These are phyloP conservation scores for Syzygium jambos DNA, from an alignment of 345 rosid genomes.

Conservation along the genomic window DNA sequence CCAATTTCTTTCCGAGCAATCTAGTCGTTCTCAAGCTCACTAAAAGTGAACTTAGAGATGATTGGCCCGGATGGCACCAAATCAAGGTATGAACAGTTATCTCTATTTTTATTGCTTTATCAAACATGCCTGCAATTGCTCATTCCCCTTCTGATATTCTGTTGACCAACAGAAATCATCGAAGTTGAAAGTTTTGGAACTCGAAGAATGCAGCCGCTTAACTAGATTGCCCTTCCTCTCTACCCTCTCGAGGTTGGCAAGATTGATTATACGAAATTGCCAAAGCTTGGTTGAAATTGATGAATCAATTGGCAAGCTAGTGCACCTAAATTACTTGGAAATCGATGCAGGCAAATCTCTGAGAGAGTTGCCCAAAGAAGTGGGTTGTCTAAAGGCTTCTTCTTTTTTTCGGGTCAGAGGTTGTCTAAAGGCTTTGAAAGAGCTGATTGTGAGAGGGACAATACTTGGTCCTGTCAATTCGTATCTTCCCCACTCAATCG, in stretches of 20 bases:
- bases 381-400: background rate
- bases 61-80: constrained; percentile 1
- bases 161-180: background rate
- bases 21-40: background rate
- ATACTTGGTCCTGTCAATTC: background rate
- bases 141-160: background rate
- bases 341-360: fast-evolving
- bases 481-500: background rate
- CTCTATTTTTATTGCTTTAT: background rate
- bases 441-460: background rate
- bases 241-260: background rate
- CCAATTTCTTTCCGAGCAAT: background rate
- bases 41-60: background rate
- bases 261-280: background rate
- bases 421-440: background rate
- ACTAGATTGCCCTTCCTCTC: background rate
- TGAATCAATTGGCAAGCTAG: background rate
- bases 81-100: background rate
- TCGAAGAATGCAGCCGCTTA: background rate
- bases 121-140: background rate
- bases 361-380: background rate
- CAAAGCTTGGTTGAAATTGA: background rate
- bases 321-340: background rate
- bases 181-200: background rate
- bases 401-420: too few species aligned